Evolutionary conservation across 805 yeast species (phyloP), one percentile per base, ranked within the genome.

Genomic region (Saccharomycopsis schoenii): DNA sequence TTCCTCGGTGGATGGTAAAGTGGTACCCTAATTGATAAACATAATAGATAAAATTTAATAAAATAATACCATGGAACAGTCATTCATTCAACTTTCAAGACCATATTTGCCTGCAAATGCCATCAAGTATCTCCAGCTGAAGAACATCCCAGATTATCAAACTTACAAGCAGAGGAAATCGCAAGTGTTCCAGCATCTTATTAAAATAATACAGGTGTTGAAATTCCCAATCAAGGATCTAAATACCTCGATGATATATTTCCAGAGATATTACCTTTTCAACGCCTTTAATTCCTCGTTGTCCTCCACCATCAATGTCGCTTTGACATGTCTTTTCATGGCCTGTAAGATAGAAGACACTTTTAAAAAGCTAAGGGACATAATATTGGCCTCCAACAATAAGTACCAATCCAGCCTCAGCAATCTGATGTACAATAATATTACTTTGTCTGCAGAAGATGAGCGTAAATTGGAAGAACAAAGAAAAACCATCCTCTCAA

Each of bases 271-370:
- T 67, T 84, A 81, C 67, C 74, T 90, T 15, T 83, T 85, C 71
- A 86, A 88, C 68, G 73, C 73, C 63, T 85, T 85, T 67, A 83
- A 80, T 61, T 76, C 78, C 12, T 47, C 52, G 10, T 24, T 47
- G 34, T 75, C 74, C 21, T 76, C 79, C 59, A 82, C 84, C 54
- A 77, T 77, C 65, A 84, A 85, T 54, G 80, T 88, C n/a, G 88
- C 89, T 0, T 72, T 85, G 9, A 80, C 93, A 10, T 80, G 90
- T 59, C 69, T 91, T 8, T 80, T 88, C 61, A 74, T 89, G 15
- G 87, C 96, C 1, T 76, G 85, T 52, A 89, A 91, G 70, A 83
- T 84, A 65, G 96, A 89, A 68, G 97, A 91, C 68, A 88, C 91
- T 51, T 85, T 90, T 51, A 90, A 89, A 70, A 87, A 87, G 66